Percentiles rank a stretch among this genome's conserved stretches.
Evolutionary conservation across 306 rosid genomes (phyloP).

Genomic region (Quercus gilva): DNA sequence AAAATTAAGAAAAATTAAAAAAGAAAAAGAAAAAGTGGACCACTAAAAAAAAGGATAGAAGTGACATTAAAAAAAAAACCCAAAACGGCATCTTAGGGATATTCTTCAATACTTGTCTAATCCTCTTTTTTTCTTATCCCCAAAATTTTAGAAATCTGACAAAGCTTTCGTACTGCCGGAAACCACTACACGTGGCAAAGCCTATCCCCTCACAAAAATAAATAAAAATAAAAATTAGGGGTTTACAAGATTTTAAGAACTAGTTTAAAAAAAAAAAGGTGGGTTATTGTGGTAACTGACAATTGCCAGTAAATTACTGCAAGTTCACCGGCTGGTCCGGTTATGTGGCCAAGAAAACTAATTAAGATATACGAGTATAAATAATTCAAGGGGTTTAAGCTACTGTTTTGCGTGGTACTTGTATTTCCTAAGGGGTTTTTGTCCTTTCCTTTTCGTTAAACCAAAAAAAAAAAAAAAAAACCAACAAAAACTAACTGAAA

Average conservation of each 20-base stretch:
- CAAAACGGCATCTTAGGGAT: conserved; percentile 15
- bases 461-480: conserved; percentile 1
- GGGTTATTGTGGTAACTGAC: conserved; percentile 22
- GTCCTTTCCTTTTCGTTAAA: conserved; percentile 17
- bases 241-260: conserved; percentile 30
- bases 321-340: conserved; percentile 49
- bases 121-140: conserved; percentile 21
- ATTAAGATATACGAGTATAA: conserved; percentile 10
- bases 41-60: conserved; percentile 5
- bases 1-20: no score
- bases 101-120: conserved; percentile 14
- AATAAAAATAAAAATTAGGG: conserved; percentile 6
- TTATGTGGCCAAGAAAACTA: conserved; percentile 57
- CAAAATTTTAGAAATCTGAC: conserved; percentile 3
- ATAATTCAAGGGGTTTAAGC: conserved; percentile 55
- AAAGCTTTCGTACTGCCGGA: conserved; percentile 10
- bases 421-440: conserved; percentile 29
- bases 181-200: conserved; percentile 50
- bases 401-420: conserved; percentile 58
- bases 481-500: not conserved
- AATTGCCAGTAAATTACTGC: conserved; percentile 36
- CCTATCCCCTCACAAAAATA: not conserved
- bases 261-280: conserved; percentile 23
- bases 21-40: not conserved
- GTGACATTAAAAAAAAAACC: conserved; percentile 8